Percentiles rank a stretch among this genome's conserved stretches.
Evolutionary conservation across 75 land plant species (phyloP).

Genomic region (Chamaecyparis obtusa): DNA sequence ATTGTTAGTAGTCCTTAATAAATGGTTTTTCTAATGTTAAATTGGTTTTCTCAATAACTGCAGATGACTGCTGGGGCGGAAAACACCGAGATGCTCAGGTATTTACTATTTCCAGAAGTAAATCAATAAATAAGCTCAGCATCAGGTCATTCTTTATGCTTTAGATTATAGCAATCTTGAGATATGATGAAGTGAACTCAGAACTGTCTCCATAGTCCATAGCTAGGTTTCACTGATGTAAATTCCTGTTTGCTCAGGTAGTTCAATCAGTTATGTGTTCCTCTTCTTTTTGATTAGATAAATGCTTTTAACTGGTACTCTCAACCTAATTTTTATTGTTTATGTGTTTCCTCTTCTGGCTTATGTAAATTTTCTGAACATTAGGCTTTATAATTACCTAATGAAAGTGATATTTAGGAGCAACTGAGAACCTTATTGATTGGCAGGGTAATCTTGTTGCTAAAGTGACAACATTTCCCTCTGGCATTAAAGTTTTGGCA

Average conservation of each 20-base stretch:
- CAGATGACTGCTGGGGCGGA: no score
- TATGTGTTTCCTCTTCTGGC: background rate
- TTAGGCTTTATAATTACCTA: background rate
- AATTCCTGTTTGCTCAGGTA: background rate
- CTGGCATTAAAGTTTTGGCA: constrained; percentile 81
- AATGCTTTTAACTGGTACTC: background rate
- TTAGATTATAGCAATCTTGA: background rate
- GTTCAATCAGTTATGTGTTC: background rate
- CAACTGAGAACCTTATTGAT: background rate
- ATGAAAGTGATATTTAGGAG: background rate
- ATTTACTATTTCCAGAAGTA: constrained; percentile 1
- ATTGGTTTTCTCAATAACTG: no score
- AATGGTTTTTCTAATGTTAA: background rate
- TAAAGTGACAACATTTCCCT: constrained; percentile 63
- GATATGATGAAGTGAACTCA: background rate
- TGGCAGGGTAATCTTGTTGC: constrained; percentile 66
- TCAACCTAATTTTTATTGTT: no score
- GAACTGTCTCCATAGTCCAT: no score
- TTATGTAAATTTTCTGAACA: background rate
- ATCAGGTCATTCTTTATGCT: background rate
- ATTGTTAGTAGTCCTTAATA: background rate
- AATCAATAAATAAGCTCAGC: background rate
- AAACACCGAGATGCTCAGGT: constrained; percentile 39
- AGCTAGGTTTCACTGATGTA: background rate
- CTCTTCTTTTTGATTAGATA: background rate